These are phyloP conservation scores for Hericium rajendrae DNA, from an alignment of 768 basidiomycete genomes.

Conservation along the genomic window DNA sequence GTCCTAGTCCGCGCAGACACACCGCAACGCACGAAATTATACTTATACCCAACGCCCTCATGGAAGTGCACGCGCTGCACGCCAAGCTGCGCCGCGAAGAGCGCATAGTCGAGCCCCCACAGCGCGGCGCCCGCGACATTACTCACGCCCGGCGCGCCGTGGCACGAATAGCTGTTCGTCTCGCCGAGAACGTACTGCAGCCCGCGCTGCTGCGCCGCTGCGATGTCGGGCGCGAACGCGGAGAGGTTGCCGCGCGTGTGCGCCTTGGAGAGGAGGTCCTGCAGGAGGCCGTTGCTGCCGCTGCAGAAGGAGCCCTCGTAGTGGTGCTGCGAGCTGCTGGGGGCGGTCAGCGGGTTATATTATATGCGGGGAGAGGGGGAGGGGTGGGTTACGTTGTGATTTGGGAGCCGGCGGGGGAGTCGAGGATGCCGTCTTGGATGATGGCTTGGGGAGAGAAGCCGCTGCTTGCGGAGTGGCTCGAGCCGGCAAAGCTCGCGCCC, in stretches of 20 bases:
- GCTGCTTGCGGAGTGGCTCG: conserved; percentile 29
- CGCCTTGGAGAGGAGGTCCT: conserved; percentile 60
- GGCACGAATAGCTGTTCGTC: conserved; percentile 28
- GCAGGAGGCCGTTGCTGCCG: conserved; percentile 42
- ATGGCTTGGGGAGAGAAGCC: conserved; percentile 49
- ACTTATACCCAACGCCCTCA: conserved; percentile 63
- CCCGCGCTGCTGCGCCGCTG: conserved; percentile 33
- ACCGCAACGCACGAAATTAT: conserved; percentile 15
- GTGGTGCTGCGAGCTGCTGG: conserved; percentile 42
- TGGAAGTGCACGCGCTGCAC: conserved; percentile 53
- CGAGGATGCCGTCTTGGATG: conserved; percentile 36
- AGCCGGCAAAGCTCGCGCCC: conserved; percentile 39
- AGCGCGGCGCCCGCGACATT: conserved; percentile 63
- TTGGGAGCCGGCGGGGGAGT: conserved; percentile 31
- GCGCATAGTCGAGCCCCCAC: conserved; percentile 57
- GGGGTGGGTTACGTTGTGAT: conserved; percentile 36
- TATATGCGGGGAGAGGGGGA: too few relatives aligned
- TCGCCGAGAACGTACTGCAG: conserved; percentile 49
- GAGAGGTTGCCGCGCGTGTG: conserved; percentile 44
- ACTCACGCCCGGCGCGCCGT: conserved; percentile 44
- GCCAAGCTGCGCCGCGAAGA: conserved; percentile 48
- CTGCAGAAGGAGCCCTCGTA: conserved; percentile 55
- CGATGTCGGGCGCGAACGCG: conserved; percentile 42
- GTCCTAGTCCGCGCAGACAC: too few relatives aligned
- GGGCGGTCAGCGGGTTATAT: background rate